phyloP scores from a whole-genome alignment of 176 grass and related monocot species.

The Ananas comosus region DNA sequence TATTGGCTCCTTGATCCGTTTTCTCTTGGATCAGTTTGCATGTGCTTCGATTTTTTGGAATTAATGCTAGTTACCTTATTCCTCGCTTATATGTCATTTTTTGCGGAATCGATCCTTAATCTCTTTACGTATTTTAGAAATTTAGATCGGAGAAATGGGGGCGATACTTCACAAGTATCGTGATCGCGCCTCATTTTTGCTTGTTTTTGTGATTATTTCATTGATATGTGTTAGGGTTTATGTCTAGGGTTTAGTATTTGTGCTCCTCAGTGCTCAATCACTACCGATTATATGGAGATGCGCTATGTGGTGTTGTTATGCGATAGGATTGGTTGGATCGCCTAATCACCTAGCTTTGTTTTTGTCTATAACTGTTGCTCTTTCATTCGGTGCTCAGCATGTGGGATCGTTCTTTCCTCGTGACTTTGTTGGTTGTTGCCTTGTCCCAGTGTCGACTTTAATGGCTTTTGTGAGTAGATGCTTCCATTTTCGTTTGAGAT shows the following conservation, averaged over 20 bases:
- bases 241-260: neutral
- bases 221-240: neutral
- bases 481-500: too few species aligned
- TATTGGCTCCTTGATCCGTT: constrained; percentile 1
- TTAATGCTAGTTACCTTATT: neutral
- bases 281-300: neutral
- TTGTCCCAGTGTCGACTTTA: too few species aligned
- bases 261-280: neutral
- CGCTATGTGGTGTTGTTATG: neutral
- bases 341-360: too few species aligned
- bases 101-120: neutral
- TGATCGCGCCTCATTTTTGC: neutral
- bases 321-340: too few species aligned
- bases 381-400: too few species aligned
- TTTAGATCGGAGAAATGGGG: too few species aligned
- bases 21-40: neutral
- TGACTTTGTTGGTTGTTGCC: too few species aligned
- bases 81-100: neutral
- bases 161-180: too few species aligned
- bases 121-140: neutral
- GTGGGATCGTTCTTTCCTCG: too few species aligned
- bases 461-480: too few species aligned
- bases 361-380: neutral
- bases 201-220: neutral
- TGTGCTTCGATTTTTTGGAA: neutral